Evolutionary conservation across 2,329 filamentous ascomycete genomes (phyloP).

Genomic region (Thielaviopsis musarum): DNA sequence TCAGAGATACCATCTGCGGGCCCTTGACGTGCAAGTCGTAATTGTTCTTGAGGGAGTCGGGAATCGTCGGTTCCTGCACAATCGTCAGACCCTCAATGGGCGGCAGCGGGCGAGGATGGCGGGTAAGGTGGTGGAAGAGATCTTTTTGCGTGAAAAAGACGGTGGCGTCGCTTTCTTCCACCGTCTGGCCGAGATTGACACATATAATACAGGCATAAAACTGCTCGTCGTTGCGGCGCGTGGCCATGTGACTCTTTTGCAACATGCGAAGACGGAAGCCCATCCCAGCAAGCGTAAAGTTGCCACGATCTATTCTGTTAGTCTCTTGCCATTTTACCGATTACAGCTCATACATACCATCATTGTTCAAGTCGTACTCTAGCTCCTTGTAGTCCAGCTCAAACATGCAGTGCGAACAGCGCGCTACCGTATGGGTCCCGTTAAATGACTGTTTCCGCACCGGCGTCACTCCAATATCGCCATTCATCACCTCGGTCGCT

Average conservation of each 20-base stretch:
- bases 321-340: background rate
- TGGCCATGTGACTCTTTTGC: constrained; percentile 36
- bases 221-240: constrained; percentile 33
- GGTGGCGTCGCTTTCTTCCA: constrained; percentile 37
- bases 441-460: constrained; percentile 26
- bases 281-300: constrained; percentile 28
- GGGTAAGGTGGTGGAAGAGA: constrained; percentile 34
- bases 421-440: constrained; percentile 30
- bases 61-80: constrained; percentile 27
- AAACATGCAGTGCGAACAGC: constrained; percentile 35
- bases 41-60: constrained; percentile 26
- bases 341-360: constrained; percentile 22
- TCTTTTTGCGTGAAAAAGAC: constrained; percentile 37
- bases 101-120: constrained; percentile 37
- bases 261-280: constrained; percentile 37
- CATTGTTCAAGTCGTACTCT: constrained; percentile 32
- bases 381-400: constrained; percentile 36
- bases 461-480: constrained; percentile 32
- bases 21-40: constrained; percentile 35
- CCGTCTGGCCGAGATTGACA: constrained; percentile 29
- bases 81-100: constrained; percentile 30
- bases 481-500: constrained; percentile 31
- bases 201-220: constrained; percentile 40
- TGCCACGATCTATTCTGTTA: constrained; percentile 25
- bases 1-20: constrained; percentile 24